Percentiles rank a stretch among this genome's conserved stretches.
phyloP scores from a whole-genome alignment of 2,329 filamentous ascomycete genomes.

The Calonectria fujianensis region DNA sequence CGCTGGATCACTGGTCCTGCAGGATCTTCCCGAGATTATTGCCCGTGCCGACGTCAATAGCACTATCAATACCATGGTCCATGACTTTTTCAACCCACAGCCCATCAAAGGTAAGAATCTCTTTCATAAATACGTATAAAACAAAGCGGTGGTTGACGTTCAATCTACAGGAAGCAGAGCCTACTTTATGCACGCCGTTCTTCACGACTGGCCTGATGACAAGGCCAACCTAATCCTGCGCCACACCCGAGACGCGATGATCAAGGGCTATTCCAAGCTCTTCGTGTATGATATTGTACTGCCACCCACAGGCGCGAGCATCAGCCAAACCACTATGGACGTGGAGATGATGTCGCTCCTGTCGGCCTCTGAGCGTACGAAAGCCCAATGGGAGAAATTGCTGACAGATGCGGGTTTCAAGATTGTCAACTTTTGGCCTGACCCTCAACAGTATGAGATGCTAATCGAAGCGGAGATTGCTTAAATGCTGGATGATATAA shows the following conservation, averaged over 20 bases:
- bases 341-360: slow-evolving; percentile 52
- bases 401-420: slow-evolving; percentile 36
- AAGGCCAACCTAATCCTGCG: slow-evolving; percentile 57
- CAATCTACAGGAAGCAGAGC: slow-evolving; percentile 57
- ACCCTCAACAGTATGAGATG: slow-evolving; percentile 52
- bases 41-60: slow-evolving; percentile 33
- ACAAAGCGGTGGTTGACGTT: not conserved
- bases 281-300: slow-evolving; percentile 51
- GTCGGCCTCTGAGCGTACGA: slow-evolving; percentile 50
- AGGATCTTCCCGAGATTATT: slow-evolving; percentile 48
- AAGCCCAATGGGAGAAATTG: slow-evolving; percentile 45
- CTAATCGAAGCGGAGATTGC: slow-evolving; percentile 46
- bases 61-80: slow-evolving; percentile 36
- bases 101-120: slow-evolving; percentile 36
- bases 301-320: slow-evolving; percentile 41
- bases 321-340: slow-evolving; percentile 56
- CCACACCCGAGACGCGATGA: slow-evolving; percentile 43
- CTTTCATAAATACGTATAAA: no score
- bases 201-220: slow-evolving; percentile 70
- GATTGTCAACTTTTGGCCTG: slow-evolving; percentile 46
- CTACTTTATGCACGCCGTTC: slow-evolving; percentile 68
- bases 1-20: slow-evolving; percentile 33
- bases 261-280: slow-evolving; percentile 52
- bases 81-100: slow-evolving; percentile 48
- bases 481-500: not conserved